These are phyloP conservation scores for Aspergillus aculeatinus DNA, from an alignment of 2,329 filamentous ascomycete species.

Conservation along the genomic window DNA sequence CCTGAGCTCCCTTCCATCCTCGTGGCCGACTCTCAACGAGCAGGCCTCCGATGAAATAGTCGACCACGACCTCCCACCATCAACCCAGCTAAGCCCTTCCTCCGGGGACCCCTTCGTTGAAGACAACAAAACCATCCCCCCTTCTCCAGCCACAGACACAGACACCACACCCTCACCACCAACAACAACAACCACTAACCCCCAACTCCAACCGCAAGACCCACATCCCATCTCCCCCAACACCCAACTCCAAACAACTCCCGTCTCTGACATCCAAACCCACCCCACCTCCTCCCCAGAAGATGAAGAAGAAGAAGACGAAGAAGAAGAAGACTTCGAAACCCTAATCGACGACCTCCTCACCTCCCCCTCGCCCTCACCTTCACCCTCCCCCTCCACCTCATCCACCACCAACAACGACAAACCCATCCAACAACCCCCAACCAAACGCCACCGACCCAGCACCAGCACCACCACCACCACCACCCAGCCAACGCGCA, in stretches of 20 bases:
- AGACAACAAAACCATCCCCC: too few species aligned
- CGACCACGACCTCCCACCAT: too few species aligned
- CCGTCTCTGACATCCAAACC: not conserved
- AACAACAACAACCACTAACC: not conserved
- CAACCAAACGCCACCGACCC: not conserved
- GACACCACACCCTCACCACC: too few species aligned
- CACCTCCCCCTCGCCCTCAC: not conserved
- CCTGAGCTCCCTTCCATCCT: slow-evolving; percentile 30
- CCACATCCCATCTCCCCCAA: too few species aligned
- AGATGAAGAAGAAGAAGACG: not conserved
- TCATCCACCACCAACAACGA: not conserved
- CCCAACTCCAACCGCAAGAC: not conserved
- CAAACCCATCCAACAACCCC: not conserved
- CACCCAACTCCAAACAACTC: not conserved
- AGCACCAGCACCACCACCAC: not conserved
- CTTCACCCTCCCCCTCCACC: not conserved
- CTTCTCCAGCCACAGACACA: too few species aligned
- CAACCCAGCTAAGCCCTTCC: too few species aligned
- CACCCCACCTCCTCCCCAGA: too few species aligned
- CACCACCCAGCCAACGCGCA: too few species aligned
- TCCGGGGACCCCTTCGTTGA: too few species aligned
- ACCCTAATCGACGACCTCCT: not conserved
- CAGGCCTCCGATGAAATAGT: not conserved
- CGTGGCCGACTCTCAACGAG: slow-evolving; percentile 21
- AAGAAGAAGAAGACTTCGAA: not conserved